Percentiles rank a stretch among this genome's conserved stretches.
Evolutionary conservation across 2,329 filamentous ascomycete species (phyloP).

Genomic region (Claviceps monticola): DNA sequence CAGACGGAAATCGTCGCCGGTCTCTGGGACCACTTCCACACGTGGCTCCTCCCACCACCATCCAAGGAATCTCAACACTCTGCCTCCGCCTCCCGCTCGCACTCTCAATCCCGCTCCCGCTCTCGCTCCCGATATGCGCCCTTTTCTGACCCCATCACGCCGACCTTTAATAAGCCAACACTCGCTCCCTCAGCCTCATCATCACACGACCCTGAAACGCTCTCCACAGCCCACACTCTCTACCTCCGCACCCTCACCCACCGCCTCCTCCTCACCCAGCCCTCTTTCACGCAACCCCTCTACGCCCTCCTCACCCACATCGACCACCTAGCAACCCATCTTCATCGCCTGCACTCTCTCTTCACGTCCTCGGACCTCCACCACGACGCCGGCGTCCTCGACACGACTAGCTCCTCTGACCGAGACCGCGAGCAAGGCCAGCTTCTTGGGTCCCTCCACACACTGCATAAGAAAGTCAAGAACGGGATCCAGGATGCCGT

Average conservation of each 20-base stretch:
- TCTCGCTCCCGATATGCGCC: too few relatives aligned
- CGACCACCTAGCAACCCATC: conserved; percentile 69
- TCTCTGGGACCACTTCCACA: conserved; percentile 66
- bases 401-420: conserved; percentile 48
- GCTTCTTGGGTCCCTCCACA: conserved; percentile 48
- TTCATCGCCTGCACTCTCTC: conserved; percentile 60
- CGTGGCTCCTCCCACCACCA: conserved; percentile 45
- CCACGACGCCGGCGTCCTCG: conserved; percentile 67
- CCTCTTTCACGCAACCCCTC: conserved; percentile 48
- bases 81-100: background rate
- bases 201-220: conserved; percentile 65
- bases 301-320: conserved; percentile 56
- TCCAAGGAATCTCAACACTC: background rate
- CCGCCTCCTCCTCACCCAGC: conserved; percentile 51
- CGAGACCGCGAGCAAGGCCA: conserved; percentile 59
- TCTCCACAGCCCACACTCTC: conserved; percentile 63
- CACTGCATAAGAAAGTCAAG: conserved; percentile 51
- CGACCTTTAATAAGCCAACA: background rate
- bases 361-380: conserved; percentile 72
- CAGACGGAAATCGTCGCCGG: conserved; percentile 78
- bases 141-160: background rate
- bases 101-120: too few relatives aligned
- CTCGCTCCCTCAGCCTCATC: background rate
- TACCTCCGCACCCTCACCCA: conserved; percentile 59
- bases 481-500: conserved; percentile 55